These are phyloP conservation scores for Mortierella sp. DNA, from an alignment of 371 early-diverging fungal species.

Conservation along the genomic window DNA sequence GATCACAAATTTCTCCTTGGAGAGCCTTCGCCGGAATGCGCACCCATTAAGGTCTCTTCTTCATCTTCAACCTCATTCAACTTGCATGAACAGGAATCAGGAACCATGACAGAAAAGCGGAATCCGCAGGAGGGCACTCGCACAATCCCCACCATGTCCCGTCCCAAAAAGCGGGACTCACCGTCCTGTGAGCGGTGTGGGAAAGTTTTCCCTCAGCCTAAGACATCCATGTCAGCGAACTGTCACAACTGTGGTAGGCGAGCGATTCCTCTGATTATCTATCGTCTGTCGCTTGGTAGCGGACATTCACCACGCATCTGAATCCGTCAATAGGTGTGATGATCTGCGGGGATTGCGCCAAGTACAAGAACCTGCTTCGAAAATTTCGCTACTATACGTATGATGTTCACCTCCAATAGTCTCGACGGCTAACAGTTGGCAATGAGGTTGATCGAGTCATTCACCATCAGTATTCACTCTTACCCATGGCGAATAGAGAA, in stretches of 20 bases:
- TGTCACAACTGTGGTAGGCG: slow-evolving; percentile 41
- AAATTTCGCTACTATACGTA: slow-evolving; percentile 36
- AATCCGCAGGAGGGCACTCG: too few species aligned
- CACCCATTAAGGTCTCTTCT: too few species aligned
- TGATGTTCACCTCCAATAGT: background rate
- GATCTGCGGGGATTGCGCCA: slow-evolving; percentile 33
- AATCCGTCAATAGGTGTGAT: slow-evolving; percentile 12
- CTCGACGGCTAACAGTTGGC: background rate
- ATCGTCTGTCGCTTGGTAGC: background rate
- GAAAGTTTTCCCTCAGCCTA: background rate
- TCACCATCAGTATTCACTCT: background rate
- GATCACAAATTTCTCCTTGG: too few species aligned
- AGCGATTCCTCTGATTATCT: background rate
- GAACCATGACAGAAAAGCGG: background rate
- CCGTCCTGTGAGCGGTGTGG: slow-evolving; percentile 17
- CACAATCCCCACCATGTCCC: background rate
- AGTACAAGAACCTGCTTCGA: slow-evolving; percentile 27
- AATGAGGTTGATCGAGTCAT: background rate
- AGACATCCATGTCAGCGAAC: slow-evolving; percentile 11
- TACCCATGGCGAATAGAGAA: slow-evolving; percentile 10
- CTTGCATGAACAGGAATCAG: background rate
- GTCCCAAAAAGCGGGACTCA: slow-evolving; percentile 5
- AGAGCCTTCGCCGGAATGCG: too few species aligned
- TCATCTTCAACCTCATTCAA: too few species aligned
- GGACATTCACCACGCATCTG: background rate